A percentile compares a stretch with the other conserved stretches of the same genome.
Conservation (phyloP, 2,329 filamentous ascomycete genomes). For the Lojkania enalia region DNA sequence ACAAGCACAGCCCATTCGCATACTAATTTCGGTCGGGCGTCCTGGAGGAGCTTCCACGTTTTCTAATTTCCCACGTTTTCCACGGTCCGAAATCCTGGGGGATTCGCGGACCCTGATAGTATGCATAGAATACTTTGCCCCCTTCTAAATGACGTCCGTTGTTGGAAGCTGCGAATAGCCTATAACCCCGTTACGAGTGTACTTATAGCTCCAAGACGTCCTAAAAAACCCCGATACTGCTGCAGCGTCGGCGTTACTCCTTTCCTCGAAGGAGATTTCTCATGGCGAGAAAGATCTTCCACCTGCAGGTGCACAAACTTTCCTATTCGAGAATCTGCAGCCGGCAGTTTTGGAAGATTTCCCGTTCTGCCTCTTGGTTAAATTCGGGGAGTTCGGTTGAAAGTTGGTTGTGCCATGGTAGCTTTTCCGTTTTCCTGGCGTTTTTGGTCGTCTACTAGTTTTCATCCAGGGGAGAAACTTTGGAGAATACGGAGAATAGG, state of each 20-base stretch:
- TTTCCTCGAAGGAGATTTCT: conserved; percentile 1
- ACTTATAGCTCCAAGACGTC: conserved; percentile 1
- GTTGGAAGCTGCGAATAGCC: not conserved
- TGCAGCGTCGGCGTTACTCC: conserved; percentile 1
- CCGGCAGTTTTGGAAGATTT: not conserved
- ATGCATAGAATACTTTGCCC: not conserved
- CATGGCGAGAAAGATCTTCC: conserved; percentile 5
- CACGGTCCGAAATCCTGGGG: conserved; percentile 16
- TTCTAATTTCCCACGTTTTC: conserved; percentile 1
- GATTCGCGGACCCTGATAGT: conserved; percentile 5
- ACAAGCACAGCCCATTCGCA: not conserved
- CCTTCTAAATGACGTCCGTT: conserved; percentile 1
- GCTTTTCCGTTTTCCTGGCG: too few relatives aligned
- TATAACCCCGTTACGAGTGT: not conserved
- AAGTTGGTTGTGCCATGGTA: too few relatives aligned
- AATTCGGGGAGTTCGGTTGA: not conserved
- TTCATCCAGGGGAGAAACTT: too few relatives aligned
- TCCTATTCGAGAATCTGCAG: conserved; percentile 1
- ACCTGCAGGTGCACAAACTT: conserved; percentile 4
- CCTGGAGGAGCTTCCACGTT: conserved; percentile 5
- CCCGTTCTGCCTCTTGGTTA: not conserved
- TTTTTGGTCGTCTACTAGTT: too few relatives aligned
- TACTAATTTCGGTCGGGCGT: not conserved
- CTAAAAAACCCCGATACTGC: not conserved
- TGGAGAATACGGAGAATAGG: too few relatives aligned